Evolutionary conservation across 768 basidiomycete genomes (phyloP).

Genomic region (Boletus subcaerulescens): DNA sequence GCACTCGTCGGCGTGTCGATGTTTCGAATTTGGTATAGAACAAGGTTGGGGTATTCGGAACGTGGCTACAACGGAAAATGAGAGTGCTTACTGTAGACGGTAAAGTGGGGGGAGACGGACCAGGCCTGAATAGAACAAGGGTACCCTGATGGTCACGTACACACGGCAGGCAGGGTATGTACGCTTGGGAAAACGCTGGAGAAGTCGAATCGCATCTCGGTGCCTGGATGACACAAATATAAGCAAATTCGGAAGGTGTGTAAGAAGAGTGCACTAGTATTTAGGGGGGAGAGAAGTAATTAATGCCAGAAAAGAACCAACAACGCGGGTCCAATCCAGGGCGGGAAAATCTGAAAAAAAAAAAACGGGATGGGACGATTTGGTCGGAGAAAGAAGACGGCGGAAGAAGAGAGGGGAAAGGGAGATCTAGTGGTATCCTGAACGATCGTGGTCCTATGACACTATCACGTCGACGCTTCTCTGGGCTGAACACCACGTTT

Average conservation of each 20-base stretch:
- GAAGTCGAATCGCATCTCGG: slow-evolving; percentile 8
- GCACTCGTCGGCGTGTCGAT: neutral
- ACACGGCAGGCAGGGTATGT: neutral
- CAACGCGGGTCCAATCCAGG: neutral
- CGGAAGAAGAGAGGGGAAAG: neutral
- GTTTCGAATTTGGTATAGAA: neutral
- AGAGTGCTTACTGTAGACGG: neutral
- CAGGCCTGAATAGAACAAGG: neutral
- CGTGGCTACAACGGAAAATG: neutral
- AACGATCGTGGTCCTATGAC: neutral
- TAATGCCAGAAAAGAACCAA: neutral
- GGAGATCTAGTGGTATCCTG: neutral
- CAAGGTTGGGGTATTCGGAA: neutral
- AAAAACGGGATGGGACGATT: neutral
- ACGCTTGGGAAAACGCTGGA: slow-evolving; percentile 3
- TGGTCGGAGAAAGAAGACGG: neutral
- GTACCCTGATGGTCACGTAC: neutral
- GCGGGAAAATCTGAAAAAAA: neutral
- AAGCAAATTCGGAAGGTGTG: slow-evolving; percentile 7
- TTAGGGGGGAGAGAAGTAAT: neutral
- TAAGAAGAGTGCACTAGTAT: neutral
- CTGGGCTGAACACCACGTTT: neutral
- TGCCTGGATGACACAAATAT: slow-evolving; percentile 15
- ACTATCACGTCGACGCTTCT: neutral
- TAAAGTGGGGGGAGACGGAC: neutral